Conservation (phyloP, 108 stramenopile species). For the Schizochytrium sp. region DNA sequence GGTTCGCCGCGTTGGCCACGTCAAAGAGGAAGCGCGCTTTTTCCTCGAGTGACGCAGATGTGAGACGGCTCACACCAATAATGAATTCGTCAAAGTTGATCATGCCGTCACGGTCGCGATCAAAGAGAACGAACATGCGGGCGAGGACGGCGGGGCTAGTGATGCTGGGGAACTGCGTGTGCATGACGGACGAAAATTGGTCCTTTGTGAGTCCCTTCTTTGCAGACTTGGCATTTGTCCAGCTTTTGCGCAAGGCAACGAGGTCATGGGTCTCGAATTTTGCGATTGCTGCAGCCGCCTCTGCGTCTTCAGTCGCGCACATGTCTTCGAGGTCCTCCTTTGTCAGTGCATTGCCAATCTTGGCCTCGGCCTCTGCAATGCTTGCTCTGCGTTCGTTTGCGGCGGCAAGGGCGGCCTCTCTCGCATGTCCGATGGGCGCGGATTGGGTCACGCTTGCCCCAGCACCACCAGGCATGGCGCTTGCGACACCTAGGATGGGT, state of each 20-base stretch:
- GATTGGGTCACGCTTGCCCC: too few species aligned
- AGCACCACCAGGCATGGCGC: too few species aligned
- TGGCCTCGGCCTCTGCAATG: too few species aligned
- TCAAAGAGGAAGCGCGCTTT: constrained; percentile 17
- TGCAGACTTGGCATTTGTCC: neutral
- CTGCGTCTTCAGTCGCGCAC: neutral
- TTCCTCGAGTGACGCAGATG: neutral
- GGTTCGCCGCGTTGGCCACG: neutral
- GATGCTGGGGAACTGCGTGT: neutral
- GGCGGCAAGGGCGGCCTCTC: too few species aligned
- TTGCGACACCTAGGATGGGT: too few species aligned
- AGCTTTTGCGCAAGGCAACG: neutral
- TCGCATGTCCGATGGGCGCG: too few species aligned
- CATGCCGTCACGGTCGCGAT: neutral
- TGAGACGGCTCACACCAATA: neutral
- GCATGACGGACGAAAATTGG: neutral
- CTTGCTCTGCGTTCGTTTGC: too few species aligned
- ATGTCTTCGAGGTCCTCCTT: neutral
- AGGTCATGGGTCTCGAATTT: neutral
- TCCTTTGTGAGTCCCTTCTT: neutral
- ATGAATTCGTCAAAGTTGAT: constrained; percentile 1
- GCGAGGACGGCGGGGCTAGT: neutral
- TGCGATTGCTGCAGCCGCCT: neutral
- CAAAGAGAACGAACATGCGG: neutral
- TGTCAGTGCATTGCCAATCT: too few species aligned